Evolutionary conservation across 106 monocot genomes (phyloP), one percentile per base, ranked within the genome.

Genomic region (Agapanthus africanus): DNA sequence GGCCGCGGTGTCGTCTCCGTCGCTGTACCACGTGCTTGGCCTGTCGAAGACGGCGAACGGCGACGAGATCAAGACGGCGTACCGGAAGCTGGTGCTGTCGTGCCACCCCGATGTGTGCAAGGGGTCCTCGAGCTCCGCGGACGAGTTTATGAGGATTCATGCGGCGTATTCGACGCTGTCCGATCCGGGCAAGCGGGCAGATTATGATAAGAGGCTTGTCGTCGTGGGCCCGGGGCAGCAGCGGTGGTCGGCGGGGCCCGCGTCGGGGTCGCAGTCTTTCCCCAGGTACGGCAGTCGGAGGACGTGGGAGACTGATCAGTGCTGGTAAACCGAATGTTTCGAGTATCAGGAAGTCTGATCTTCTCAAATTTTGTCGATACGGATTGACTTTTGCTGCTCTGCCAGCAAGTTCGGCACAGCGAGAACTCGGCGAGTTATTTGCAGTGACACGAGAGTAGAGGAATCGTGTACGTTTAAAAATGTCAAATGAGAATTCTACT

Each of bases 291-390:
- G 38, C 2, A 5, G 61, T 2, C 54, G 67, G 11, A 23, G 75
- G 42, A 75, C 54, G 2, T 75, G 75, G 75, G 75, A 75, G 57
- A 75, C 75, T 11, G 75, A 75, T 26, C 75, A 75, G 67, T 75
- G 75, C 30, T 75, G 75, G 75, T 75, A 78, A 67, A 65, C 28
- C 13, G 54, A 10, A 28, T 56, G n/a, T n/a, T 56, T 1, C 28
- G 7, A 56, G 28, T 11, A 10, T 6, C 2, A 14, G 44, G 44
- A 44, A n/a, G n/a, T 44, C 44, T 6, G 44, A 14, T 44, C 1
- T 44, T n/a, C n/a, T n/a, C n/a, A n/a, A n/a, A n/a, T n/a, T n/a
- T n/a, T n/a, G n/a, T n/a, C n/a, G n/a, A n/a, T n/a, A n/a, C n/a
- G n/a, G n/a, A n/a, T n/a, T n/a, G n/a, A n/a, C n/a, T n/a, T n/a